A percentile compares a stretch with the other conserved stretches of the same genome.
Evolutionary conservation across 305 asterid species (phyloP).

Genomic region (Fraxinus dipetala): DNA sequence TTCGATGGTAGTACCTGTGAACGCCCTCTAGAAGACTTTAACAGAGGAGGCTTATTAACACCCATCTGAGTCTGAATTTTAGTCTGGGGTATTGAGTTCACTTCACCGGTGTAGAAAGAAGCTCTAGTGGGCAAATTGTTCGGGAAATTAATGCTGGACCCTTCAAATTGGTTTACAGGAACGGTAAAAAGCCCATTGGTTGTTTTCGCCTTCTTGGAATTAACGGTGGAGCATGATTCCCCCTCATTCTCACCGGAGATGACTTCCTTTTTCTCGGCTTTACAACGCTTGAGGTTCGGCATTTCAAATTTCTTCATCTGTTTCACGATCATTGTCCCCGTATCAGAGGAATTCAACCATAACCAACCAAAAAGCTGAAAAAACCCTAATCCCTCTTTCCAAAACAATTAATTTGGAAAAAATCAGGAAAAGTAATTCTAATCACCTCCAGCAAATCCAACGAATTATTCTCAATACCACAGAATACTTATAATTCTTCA

Average conservation of each 20-base stretch:
- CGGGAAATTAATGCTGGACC: constrained; percentile 28
- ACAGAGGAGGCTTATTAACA: constrained; percentile 51
- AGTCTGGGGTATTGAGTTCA: constrained; percentile 19
- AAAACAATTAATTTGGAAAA: background rate
- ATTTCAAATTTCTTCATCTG: constrained; percentile 33
- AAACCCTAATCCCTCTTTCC: constrained; percentile 39
- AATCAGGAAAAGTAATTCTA: background rate
- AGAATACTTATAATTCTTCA: constrained; percentile 5
- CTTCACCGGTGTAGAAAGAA: constrained; percentile 27
- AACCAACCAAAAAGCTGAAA: constrained; percentile 9
- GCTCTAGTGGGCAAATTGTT: constrained; percentile 31
- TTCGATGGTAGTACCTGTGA: constrained; percentile 56
- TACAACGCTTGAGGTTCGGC: constrained; percentile 62
- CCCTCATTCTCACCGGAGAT: constrained; percentile 23
- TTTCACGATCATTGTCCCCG: constrained; percentile 44
- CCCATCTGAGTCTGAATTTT: constrained; percentile 12
- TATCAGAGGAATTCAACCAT: constrained; percentile 25
- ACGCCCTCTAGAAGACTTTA: constrained; percentile 81
- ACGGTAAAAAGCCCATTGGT: constrained; percentile 35
- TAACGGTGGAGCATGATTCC: constrained; percentile 31
- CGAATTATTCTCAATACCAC: background rate
- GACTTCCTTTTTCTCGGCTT: constrained; percentile 36
- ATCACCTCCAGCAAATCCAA: constrained; percentile 25
- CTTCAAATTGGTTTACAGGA: constrained; percentile 50
- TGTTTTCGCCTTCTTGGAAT: constrained; percentile 27